These are phyloP conservation scores for Saccharum spontaneum DNA, from an alignment of 176 grass and related monocot genomes.

Conservation along the genomic window DNA sequence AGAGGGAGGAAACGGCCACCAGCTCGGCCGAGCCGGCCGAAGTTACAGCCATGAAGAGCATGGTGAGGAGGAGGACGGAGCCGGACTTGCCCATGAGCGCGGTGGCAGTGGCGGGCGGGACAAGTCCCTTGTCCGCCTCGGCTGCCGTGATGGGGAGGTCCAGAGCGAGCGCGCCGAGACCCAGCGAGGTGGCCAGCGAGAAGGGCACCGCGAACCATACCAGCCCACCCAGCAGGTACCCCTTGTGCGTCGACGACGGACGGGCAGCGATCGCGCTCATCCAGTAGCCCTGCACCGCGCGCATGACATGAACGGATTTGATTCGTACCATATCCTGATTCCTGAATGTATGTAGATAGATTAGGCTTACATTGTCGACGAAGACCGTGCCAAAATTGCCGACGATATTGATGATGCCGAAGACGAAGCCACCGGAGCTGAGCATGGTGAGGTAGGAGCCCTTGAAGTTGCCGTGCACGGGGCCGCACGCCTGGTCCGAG, in stretches of 20 bases:
- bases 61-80: conserved; percentile 73
- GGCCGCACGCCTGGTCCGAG: conserved; percentile 57
- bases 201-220: conserved; percentile 84
- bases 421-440: conserved; percentile 75
- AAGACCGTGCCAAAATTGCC: conserved; percentile 82
- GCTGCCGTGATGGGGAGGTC: conserved; percentile 61
- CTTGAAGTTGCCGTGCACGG: conserved; percentile 67
- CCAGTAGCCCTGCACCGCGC: conserved; percentile 54
- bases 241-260: conserved; percentile 78
- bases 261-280: conserved; percentile 80
- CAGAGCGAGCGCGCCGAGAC: conserved; percentile 66
- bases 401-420: conserved; percentile 80
- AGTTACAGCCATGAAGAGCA: conserved; percentile 91
- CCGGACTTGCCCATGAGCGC: conserved; percentile 72
- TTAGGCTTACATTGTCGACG: conserved; percentile 57
- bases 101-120: conserved; percentile 66
- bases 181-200: conserved; percentile 74
- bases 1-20: conserved; percentile 72
- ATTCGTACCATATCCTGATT: neutral
- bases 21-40: conserved; percentile 72
- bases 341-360: neutral
- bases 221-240: conserved; percentile 65
- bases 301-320: neutral
- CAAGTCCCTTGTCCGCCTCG: conserved; percentile 66
- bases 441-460: conserved; percentile 84